A percentile compares a stretch with the other conserved stretches of the same genome.
These are phyloP conservation scores for Saturnispora diversa DNA, from an alignment of 805 yeast species.

Conservation along the genomic window DNA sequence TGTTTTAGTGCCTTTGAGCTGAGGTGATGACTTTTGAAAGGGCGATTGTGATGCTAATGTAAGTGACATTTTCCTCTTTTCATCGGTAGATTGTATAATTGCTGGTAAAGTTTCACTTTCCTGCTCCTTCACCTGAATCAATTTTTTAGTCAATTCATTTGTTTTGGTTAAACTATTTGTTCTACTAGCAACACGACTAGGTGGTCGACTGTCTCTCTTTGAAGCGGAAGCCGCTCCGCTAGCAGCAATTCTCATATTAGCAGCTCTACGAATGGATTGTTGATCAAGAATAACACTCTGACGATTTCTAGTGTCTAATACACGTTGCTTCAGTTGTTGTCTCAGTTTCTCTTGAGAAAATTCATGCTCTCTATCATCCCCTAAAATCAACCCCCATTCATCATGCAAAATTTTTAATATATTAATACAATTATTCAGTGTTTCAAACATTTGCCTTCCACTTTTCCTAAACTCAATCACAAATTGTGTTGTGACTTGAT, in stretches of 20 bases:
- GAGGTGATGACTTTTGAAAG: conserved; percentile 1
- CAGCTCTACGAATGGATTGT: neutral
- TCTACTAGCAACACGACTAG: conserved; percentile 1
- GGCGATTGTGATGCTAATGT: conserved; percentile 5
- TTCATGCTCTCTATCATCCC: conserved; percentile 33
- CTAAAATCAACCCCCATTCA: conserved; percentile 31
- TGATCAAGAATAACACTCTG: conserved; percentile 4
- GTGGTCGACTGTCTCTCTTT: neutral
- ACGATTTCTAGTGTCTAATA: conserved; percentile 17
- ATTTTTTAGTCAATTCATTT: conserved; percentile 4
- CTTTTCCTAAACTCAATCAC: conserved; percentile 34
- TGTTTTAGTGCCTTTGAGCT: neutral
- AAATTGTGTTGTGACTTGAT: conserved; percentile 8
- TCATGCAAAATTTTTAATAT: conserved; percentile 33
- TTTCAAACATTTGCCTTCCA: conserved; percentile 33
- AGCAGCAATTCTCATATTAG: conserved; percentile 1
- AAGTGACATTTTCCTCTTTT: conserved; percentile 5
- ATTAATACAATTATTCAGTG: conserved; percentile 15
- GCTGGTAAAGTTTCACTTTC: neutral
- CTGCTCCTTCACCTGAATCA: neutral
- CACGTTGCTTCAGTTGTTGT: conserved; percentile 21
- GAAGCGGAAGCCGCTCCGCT: conserved; percentile 1
- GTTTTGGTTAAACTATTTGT: conserved; percentile 5
- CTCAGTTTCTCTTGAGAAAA: conserved; percentile 31
- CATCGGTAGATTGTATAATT: conserved; percentile 1